Conservation (phyloP, 2,329 filamentous ascomycete genomes). For the Phyllachora maydis region DNA sequence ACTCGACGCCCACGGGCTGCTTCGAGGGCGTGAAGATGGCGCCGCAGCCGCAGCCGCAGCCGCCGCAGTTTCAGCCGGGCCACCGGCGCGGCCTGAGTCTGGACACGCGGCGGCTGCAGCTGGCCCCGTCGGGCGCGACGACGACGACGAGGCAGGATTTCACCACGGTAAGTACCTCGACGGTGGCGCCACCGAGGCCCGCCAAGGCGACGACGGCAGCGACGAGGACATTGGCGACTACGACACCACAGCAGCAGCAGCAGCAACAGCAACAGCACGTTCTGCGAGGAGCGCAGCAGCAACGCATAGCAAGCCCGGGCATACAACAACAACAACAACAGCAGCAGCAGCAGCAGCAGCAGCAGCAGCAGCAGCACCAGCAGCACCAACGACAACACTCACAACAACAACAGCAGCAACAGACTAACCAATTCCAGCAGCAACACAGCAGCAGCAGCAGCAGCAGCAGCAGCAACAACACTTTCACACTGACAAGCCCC, state of each 20-base stretch:
- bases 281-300: slow-evolving; percentile 81
- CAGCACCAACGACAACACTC: slow-evolving; percentile 16
- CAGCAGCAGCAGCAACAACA: slow-evolving; percentile 7
- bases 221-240: no score
- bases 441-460: slow-evolving; percentile 12
- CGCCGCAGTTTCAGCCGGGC: slow-evolving; percentile 31
- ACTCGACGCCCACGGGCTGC: slow-evolving; percentile 62
- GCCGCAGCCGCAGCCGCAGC: slow-evolving; percentile 44
- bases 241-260: slow-evolving; percentile 34
- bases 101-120: slow-evolving; percentile 46
- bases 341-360: no score
- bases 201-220: no score
- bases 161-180: slow-evolving; percentile 28
- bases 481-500: no score
- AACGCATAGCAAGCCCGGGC: slow-evolving; percentile 66
- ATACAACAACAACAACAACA: slow-evolving; percentile 14
- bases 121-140: slow-evolving; percentile 9
- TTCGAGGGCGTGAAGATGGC: slow-evolving; percentile 56
- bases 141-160: slow-evolving; percentile 21
- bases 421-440: no score
- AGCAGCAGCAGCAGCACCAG: no score
- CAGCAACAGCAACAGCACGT: slow-evolving; percentile 51
- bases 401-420: slow-evolving; percentile 16
- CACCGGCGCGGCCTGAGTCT: slow-evolving; percentile 75
- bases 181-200: no score